These are phyloP conservation scores for Blastocystis sp. DNA, from an alignment of 352 stramenopile genomes.

Conservation along the genomic window DNA sequence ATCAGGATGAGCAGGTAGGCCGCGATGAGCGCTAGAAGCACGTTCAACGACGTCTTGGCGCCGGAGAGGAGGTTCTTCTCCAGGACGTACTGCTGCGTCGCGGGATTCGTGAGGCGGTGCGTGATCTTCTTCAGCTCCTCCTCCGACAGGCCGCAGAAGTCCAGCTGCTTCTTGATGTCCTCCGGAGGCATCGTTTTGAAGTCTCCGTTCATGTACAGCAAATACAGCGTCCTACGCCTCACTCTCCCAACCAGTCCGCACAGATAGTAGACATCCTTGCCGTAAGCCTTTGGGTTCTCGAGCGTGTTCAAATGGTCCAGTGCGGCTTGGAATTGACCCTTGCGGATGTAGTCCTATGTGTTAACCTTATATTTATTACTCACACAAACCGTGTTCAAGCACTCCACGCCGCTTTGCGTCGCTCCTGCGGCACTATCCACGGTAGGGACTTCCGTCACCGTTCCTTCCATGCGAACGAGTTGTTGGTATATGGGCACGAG, in stretches of 20 bases:
- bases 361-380: no score
- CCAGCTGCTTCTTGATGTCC: slow-evolving; percentile 14
- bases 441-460: no score
- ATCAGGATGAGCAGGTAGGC: background rate
- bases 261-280: slow-evolving; percentile 10
- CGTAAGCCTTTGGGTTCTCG: background rate
- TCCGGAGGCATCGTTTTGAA: background rate
- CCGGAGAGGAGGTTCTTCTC: slow-evolving; percentile 33
- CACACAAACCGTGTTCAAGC: no score
- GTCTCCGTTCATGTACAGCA: slow-evolving; percentile 17
- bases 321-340: slow-evolving; percentile 3
- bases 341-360: background rate
- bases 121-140: slow-evolving; percentile 11
- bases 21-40: background rate
- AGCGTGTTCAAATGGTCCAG: background rate
- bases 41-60: background rate
- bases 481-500: no score
- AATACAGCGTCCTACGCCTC: background rate
- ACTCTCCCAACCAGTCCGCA: background rate
- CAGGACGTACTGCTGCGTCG: slow-evolving; percentile 10
- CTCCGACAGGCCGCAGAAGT: background rate
- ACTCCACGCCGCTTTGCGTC: no score
- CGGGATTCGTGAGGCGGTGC: background rate
- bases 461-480: no score
- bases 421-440: no score